Evolutionary conservation across 306 rosid species (phyloP), one percentile per base, ranked within the genome.

Genomic region (Notholithocarpus densiflorus): DNA sequence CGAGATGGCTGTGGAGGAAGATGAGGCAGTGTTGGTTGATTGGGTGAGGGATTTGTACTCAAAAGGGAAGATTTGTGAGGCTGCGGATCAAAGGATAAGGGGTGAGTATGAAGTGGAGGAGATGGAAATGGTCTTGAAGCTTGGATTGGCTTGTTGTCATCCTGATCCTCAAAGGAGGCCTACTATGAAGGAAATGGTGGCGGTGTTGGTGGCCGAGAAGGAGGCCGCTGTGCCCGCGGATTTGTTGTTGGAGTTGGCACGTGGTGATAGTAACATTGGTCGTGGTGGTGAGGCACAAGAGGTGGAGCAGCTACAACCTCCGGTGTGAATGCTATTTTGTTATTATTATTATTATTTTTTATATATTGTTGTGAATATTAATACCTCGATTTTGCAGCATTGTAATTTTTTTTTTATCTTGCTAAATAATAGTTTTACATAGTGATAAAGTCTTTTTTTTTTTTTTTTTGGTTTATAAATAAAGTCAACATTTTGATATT

Each of bases 121-220:
- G 57, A 85, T 92, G 89, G 98, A 89, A 82, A 75, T 76, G 87
- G 75, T 84, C 24, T 78, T 92, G 86, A 95, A 95, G 85, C 97
- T 95, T 82, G 97, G 98, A 20, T 78, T 95, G 78, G 87, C 95
- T 80, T 91, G 95, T 80, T 95, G 98, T 76, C 98, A 95, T 73
- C 98, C 97, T 9, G 90, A 91, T 34, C 97, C 98, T 0, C 86
- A 24, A 51, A 87, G 89, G 53, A 85, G 98, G 74, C 98, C 98
- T 4, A 84, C 79, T 53, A 92, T 95, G 94, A 88, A 80, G 77
- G 98, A 95, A 52, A 91, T 95, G n/a, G 88, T 86, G 23, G 89
- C 89, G 4, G 77, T 95, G 19, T 83, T 95, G 72, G 77, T 85
- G 1, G 90, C 96, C 1, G 89, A 90, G 79, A 80, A 81, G 5